Base-by-base conservation (phyloP, 1,139 yeast species). In the Hemisphaericaspora xylanilytica region DNA sequence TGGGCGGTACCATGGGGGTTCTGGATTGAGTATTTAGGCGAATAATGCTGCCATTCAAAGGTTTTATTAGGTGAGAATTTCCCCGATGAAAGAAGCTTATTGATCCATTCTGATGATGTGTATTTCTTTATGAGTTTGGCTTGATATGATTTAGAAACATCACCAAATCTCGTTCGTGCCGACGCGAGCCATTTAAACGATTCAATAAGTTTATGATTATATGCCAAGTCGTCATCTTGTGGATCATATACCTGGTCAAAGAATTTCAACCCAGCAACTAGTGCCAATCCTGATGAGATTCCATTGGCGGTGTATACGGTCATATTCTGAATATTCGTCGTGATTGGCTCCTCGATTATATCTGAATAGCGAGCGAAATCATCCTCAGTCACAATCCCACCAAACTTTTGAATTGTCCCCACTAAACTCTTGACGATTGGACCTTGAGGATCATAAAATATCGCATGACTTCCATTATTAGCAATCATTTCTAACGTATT, bases 171-270 rank as follows among this genome's bases (percentile, higher is more conserved):
- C 13, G 92, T 80, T 43, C 97, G 72, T 0, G 85, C 90, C 8
- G 94, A 75, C 1, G 90, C 87, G 74, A 88, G 75, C 96, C 96
- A 92, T 60, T 90, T 90, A 94, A 90, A 88, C 5, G 86, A 67
- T 60, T 92, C 98, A 11, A 89, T 67, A 11, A 88, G 57, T 40
- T 86, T 71, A 52, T 87, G 96, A 2, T 80, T 68, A n/a, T 75
- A 70, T 5, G 73, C 52, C 0, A 68, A 67, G 12, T 56, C 52
- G 5, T 52, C 49, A 26, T 58, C 55, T 4, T 37, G 28, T n/a
- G 12, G 26, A 12, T 32, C 29, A 59, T 53, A 42, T 56, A 68
- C 48, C 8, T 49, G 53, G n/a, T 67, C 64, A 53, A 69, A 80
- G 28, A 88, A 77, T 42, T 81, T 78, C 41, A 92, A 65, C 0